Conservation (phyloP, 495 filamentous ascomycete genomes). For the Staphylotrichum longicolle region DNA sequence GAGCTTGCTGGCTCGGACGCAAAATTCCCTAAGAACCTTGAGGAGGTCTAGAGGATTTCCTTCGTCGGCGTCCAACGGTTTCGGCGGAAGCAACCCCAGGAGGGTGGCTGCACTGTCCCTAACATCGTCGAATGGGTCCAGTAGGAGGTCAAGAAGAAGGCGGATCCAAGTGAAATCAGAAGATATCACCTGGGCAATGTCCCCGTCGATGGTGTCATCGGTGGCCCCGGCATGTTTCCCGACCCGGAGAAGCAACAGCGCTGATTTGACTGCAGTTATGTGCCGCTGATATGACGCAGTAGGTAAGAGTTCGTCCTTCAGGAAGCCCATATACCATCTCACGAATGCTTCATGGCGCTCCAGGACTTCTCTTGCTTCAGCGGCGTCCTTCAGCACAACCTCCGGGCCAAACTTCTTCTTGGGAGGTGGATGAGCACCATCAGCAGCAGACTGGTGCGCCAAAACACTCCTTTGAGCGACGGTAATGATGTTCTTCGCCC, state of each 20-base stretch:
- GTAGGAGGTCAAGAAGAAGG: slow-evolving; percentile 70
- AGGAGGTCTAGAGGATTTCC: slow-evolving; percentile 19
- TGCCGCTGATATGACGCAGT: slow-evolving; percentile 83
- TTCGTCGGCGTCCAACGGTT: slow-evolving; percentile 20
- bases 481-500: slow-evolving; percentile 55
- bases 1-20: slow-evolving; percentile 54
- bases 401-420: slow-evolving; percentile 32
- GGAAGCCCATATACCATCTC: slow-evolving; percentile 64
- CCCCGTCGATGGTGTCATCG: slow-evolving; percentile 31
- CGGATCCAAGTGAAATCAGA: slow-evolving; percentile 52
- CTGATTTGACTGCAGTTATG: slow-evolving; percentile 69
- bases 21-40: slow-evolving; percentile 38
- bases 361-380: slow-evolving; percentile 28
- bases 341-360: slow-evolving; percentile 59
- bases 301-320: slow-evolving; percentile 68
- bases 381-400: slow-evolving; percentile 23
- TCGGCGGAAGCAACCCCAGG: slow-evolving; percentile 46
- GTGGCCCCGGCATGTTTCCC: slow-evolving; percentile 33
- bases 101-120: slow-evolving; percentile 61
- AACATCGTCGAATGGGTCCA: slow-evolving; percentile 93
- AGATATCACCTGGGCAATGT: slow-evolving; percentile 24
- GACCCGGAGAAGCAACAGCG: slow-evolving; percentile 60
- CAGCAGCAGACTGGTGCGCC: slow-evolving; percentile 2
- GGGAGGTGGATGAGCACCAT: neutral
- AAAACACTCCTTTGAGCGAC: slow-evolving; percentile 39